Conservation (phyloP, 805 yeast species). For the Teunomyces kruisii region DNA sequence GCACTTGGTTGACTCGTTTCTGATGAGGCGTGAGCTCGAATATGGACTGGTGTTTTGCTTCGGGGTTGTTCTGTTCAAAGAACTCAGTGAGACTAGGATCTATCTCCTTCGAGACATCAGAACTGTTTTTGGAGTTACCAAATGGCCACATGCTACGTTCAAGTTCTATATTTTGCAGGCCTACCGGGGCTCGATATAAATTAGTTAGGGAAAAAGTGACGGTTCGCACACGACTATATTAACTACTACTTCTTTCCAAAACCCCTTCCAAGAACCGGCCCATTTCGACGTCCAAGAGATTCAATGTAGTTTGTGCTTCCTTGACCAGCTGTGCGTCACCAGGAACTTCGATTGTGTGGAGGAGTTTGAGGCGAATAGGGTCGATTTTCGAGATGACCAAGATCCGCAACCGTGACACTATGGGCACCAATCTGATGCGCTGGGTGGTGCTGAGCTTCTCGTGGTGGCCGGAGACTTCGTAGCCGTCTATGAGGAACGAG, state of each 20-base stretch:
- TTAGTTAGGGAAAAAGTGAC: not conserved
- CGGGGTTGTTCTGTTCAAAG: slow-evolving; percentile 32
- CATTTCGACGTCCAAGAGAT: slow-evolving; percentile 33
- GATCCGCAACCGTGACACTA: slow-evolving; percentile 52
- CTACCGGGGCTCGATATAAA: not conserved
- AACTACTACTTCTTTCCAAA: slow-evolving; percentile 24
- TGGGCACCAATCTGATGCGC: slow-evolving; percentile 49
- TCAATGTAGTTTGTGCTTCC: slow-evolving; percentile 5
- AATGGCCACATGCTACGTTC: slow-evolving; percentile 32
- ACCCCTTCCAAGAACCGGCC: slow-evolving; percentile 41
- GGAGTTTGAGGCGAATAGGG: slow-evolving; percentile 11
- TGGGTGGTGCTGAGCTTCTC: slow-evolving; percentile 48
- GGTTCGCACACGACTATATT: not conserved
- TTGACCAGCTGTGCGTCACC: not conserved
- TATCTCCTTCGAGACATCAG: slow-evolving; percentile 33
- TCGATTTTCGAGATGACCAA: slow-evolving; percentile 32
- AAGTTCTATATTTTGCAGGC: not conserved
- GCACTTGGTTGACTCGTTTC: slow-evolving; percentile 24
- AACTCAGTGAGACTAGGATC: slow-evolving; percentile 33
- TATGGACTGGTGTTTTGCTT: slow-evolving; percentile 18
- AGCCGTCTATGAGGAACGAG: slow-evolving; percentile 33
- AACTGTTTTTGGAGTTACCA: slow-evolving; percentile 14
- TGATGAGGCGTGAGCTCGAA: slow-evolving; percentile 28
- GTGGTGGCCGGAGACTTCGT: slow-evolving; percentile 17
- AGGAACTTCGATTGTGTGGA: slow-evolving; percentile 1